Evolutionary conservation across 1,284 basidiomycete genomes (phyloP).

Genomic region (Farysia itapuensis): DNA sequence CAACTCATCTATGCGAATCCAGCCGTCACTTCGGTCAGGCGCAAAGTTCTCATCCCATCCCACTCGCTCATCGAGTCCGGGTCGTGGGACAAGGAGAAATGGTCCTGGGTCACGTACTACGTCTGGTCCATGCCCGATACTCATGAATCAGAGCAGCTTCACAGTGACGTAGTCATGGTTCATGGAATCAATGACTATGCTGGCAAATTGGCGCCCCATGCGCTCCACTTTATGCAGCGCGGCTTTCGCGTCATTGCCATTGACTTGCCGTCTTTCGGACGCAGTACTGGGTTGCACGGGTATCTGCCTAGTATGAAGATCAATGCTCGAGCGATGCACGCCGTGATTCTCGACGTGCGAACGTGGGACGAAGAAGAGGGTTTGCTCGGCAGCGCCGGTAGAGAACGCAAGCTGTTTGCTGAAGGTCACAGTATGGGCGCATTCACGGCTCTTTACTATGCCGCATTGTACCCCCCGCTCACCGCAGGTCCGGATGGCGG

Average conservation of each 20-base stretch:
- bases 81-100: slow-evolving; percentile 25
- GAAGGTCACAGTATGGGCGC: slow-evolving; percentile 62
- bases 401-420: slow-evolving; percentile 56
- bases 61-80: slow-evolving; percentile 30
- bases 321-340: slow-evolving; percentile 62
- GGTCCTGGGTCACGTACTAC: slow-evolving; percentile 49
- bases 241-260: slow-evolving; percentile 64
- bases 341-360: slow-evolving; percentile 62
- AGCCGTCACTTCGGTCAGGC: slow-evolving; percentile 38
- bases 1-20: slow-evolving; percentile 54
- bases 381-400: slow-evolving; percentile 9
- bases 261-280: slow-evolving; percentile 63
- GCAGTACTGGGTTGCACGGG: slow-evolving; percentile 61
- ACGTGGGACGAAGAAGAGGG: slow-evolving; percentile 33
- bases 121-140: slow-evolving; percentile 44
- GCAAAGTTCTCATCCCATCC: slow-evolving; percentile 36
- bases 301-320: slow-evolving; percentile 62
- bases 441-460: slow-evolving; percentile 60
- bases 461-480: slow-evolving; percentile 52
- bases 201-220: slow-evolving; percentile 61
- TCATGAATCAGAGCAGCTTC: slow-evolving; percentile 28
- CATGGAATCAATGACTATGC: slow-evolving; percentile 58
- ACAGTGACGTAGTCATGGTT: slow-evolving; percentile 47
- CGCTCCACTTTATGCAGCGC: slow-evolving; percentile 61
- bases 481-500: slow-evolving; percentile 19